Percentiles rank a stretch among this genome's conserved stretches.
phyloP scores from a whole-genome alignment of 345 rosid genomes.

The Salix dunnii region DNA sequence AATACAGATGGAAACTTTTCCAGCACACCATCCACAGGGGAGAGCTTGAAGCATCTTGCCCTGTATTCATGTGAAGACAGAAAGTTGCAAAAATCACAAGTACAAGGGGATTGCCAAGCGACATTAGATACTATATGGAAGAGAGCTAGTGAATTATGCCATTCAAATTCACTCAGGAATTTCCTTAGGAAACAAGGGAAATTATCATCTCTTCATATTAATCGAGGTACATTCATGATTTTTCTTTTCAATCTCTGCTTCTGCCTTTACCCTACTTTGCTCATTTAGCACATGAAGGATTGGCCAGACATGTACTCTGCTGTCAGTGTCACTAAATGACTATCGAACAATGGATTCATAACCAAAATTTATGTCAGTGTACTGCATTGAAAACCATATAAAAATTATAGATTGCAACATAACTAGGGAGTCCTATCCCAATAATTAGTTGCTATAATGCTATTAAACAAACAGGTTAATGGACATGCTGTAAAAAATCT shows the following conservation, averaged over 20 bases:
- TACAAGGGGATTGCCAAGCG: slow-evolving; percentile 39
- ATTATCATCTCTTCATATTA: slow-evolving; percentile 60
- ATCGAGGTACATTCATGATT: slow-evolving; percentile 48
- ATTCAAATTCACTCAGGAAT: slow-evolving; percentile 65
- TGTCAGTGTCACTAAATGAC: neutral
- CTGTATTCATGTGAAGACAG: slow-evolving; percentile 41
- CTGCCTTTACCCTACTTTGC: neutral
- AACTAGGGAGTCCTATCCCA: neutral
- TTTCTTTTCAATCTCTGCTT: neutral
- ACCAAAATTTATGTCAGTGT: neutral
- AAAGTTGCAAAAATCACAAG: slow-evolving; percentile 32
- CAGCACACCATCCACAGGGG: slow-evolving; percentile 50
- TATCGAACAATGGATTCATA: neutral
- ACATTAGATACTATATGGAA: slow-evolving; percentile 71
- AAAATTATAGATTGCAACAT: neutral
- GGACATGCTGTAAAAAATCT: neutral
- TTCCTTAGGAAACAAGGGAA: slow-evolving; percentile 74
- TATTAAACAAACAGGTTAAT: neutral
- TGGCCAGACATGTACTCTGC: neutral
- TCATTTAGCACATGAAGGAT: neutral
- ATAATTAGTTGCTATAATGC: neutral
- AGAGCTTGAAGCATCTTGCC: slow-evolving; percentile 39
- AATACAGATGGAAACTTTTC: slow-evolving; percentile 46
- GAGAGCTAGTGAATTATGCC: slow-evolving; percentile 56
- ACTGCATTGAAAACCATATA: neutral